phyloP scores from a whole-genome alignment of 164 flowering plant genomes.

The Macadamia tetraphylla region DNA sequence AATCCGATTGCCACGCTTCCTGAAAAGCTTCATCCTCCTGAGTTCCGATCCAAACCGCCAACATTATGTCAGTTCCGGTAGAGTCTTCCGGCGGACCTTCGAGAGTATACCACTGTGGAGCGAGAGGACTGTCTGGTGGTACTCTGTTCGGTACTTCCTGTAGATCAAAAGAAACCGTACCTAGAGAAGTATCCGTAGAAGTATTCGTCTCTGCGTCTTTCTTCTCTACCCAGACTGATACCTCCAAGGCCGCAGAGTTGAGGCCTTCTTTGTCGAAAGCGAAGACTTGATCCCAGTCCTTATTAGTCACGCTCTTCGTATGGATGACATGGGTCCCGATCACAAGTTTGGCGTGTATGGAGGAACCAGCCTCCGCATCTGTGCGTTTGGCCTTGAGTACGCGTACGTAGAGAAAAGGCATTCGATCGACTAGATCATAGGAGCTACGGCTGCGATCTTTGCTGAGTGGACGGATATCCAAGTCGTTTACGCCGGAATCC shows the following conservation, averaged over 20 bases:
- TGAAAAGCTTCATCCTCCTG: conserved; percentile 95
- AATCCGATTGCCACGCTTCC: conserved; percentile 97
- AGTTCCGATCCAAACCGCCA: conserved; percentile 92
- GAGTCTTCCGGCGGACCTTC: conserved; percentile 48
- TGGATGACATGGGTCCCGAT: conserved; percentile 74
- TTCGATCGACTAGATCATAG: conserved; percentile 73
- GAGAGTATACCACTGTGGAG: conserved; percentile 93
- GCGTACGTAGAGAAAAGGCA: conserved; percentile 77
- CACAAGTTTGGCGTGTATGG: conserved; percentile 54
- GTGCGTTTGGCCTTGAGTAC: conserved; percentile 60
- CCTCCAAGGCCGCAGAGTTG: conserved; percentile 69
- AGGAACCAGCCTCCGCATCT: conserved; percentile 14
- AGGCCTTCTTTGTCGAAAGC: conserved; percentile 78
- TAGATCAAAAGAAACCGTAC: conserved; percentile 79
- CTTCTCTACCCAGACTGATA: conserved; percentile 57
- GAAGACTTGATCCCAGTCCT: conserved; percentile 92
- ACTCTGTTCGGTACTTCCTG: conserved; percentile 86
- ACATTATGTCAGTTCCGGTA: conserved; percentile 65
- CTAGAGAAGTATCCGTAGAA: conserved; percentile 34
- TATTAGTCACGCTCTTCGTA: conserved; percentile 41
- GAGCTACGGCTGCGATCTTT: conserved; percentile 37
- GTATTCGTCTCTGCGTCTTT: conserved; percentile 20
- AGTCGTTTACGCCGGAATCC: conserved; percentile 26
- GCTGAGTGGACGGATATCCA: conserved; percentile 38
- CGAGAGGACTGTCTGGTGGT: conserved; percentile 95